These are phyloP conservation scores for Gossypium trilobum DNA, from an alignment of 441 rosid species.

Conservation along the genomic window DNA sequence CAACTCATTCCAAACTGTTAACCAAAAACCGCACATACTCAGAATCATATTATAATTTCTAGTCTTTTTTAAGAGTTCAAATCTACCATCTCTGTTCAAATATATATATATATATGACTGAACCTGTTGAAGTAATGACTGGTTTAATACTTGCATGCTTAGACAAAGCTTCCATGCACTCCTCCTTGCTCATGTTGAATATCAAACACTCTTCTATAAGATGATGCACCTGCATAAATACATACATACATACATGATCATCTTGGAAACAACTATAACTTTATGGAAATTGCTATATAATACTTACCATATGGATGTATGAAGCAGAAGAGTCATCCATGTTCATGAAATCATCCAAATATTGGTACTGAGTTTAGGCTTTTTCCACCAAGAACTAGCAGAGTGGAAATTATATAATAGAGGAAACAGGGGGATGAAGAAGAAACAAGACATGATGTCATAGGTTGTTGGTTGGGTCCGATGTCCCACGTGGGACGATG, in stretches of 20 bases:
- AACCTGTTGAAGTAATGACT: constrained; percentile 78
- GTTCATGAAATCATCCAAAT: background rate
- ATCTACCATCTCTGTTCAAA: background rate
- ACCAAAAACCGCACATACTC: background rate
- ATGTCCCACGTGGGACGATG: constrained; percentile 55
- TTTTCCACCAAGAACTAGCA: background rate
- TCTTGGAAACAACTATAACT: background rate
- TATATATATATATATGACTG: background rate
- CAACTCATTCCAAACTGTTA: constrained; percentile 76
- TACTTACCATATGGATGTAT: constrained; percentile 62
- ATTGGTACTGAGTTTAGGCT: background rate
- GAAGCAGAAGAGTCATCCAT: constrained; percentile 50
- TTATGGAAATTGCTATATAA: background rate
- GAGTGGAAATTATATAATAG: background rate
- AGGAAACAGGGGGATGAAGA: background rate
- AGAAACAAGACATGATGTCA: background rate
- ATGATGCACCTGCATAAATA: constrained; percentile 56
- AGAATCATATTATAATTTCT: too few species aligned
- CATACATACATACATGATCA: background rate
- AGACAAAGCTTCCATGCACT: constrained; percentile 85
- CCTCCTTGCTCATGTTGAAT: constrained; percentile 75
- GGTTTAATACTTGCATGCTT: constrained; percentile 76
- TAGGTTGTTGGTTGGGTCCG: constrained; percentile 29
- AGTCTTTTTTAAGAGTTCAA: background rate
- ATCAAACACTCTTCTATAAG: constrained; percentile 75